A percentile compares a stretch with the other conserved stretches of the same genome.
Conservation (phyloP, 768 basidiomycete genomes). For the Nidularia pulvinata region DNA sequence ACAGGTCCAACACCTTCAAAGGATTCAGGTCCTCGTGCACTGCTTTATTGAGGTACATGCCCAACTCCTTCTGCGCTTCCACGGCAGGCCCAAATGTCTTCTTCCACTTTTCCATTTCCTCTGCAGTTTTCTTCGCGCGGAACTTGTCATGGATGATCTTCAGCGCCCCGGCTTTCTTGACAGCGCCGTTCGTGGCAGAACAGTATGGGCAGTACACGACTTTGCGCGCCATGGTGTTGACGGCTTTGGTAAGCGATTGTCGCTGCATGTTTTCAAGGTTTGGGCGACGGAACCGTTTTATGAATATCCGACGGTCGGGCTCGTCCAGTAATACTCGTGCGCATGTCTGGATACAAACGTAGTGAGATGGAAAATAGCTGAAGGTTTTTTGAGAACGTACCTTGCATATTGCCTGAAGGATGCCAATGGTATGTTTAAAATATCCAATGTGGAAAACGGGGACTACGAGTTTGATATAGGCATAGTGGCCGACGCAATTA, state of each 20-base stretch:
- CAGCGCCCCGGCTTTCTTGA: constrained; percentile 94
- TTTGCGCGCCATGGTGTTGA: constrained; percentile 88
- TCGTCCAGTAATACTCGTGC: constrained; percentile 90
- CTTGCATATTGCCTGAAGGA: constrained; percentile 98
- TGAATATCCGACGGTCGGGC: constrained; percentile 77
- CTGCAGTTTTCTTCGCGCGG: constrained; percentile 89
- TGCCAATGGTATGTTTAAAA: constrained; percentile 93
- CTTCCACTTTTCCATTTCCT: constrained; percentile 88
- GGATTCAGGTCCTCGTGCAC: constrained; percentile 94
- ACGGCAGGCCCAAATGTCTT: constrained; percentile 79
- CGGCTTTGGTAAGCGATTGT: constrained; percentile 77
- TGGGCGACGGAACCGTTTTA: constrained; percentile 89
- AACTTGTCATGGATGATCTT: constrained; percentile 99
- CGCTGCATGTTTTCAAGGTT: constrained; percentile 94
- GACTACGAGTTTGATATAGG: constrained; percentile 95
- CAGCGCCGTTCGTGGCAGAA: constrained; percentile 89
- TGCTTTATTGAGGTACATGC: constrained; percentile 82
- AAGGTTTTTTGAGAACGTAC: constrained; percentile 34
- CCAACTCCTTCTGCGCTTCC: constrained; percentile 86
- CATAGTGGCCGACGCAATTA: constrained; percentile 98
- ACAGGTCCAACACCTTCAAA: constrained; percentile 89
- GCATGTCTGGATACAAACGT: constrained; percentile 63
- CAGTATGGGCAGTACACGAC: constrained; percentile 93
- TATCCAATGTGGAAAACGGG: constrained; percentile 99
- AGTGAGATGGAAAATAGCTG: constrained; percentile 4